phyloP scores from a whole-genome alignment of 2,329 filamentous ascomycete genomes.

The Pyricularia sp. region DNA sequence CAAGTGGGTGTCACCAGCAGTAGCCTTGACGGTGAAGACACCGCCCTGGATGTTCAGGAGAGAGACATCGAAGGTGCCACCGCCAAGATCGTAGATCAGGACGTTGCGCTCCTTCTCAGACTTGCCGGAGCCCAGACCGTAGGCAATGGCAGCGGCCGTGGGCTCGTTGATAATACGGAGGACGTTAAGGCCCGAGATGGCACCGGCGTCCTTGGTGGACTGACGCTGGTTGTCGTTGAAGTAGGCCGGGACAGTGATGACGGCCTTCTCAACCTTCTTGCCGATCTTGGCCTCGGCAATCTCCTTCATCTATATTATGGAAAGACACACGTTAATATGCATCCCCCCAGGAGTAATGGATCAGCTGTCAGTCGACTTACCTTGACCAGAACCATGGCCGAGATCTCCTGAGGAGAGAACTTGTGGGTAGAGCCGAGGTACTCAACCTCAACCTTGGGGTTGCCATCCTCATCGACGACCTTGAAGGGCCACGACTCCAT shows the following conservation, averaged over 20 bases:
- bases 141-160: constrained; percentile 93
- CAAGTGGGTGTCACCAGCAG: constrained; percentile 92
- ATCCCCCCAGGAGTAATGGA: not conserved
- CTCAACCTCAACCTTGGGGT: constrained; percentile 86
- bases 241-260: constrained; percentile 97
- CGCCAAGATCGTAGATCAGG: constrained; percentile 98
- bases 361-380: constrained; percentile 32
- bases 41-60: constrained; percentile 97
- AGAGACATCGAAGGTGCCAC: constrained; percentile 99
- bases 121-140: constrained; percentile 92
- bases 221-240: constrained; percentile 99
- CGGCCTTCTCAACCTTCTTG: constrained; percentile 98
- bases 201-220: constrained; percentile 97
- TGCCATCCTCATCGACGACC: constrained; percentile 78
- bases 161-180: constrained; percentile 99
- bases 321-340: not conserved
- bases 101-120: constrained; percentile 97
- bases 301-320: constrained; percentile 78
- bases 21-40: constrained; percentile 98
- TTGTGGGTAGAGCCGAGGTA: constrained; percentile 91
- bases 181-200: constrained; percentile 92
- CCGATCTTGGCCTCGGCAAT: constrained; percentile 96
- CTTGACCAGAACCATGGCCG: constrained; percentile 97
- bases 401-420: constrained; percentile 98
- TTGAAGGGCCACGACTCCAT: constrained; percentile 99